phyloP scores from a whole-genome alignment of 108 stramenopile genomes.

The Phaeodactylum tricornutum region DNA sequence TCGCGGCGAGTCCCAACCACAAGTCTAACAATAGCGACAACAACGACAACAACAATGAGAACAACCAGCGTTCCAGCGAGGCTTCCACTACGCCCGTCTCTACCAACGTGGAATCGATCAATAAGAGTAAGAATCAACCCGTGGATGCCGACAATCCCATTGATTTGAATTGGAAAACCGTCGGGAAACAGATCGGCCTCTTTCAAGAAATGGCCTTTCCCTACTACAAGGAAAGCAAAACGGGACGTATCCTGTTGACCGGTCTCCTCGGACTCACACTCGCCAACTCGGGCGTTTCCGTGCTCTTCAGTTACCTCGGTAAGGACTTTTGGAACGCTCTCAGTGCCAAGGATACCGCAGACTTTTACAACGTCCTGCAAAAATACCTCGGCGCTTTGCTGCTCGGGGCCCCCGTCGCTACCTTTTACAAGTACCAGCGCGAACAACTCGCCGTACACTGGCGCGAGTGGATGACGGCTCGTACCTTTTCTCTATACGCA shows the following conservation, averaged over 20 bases:
- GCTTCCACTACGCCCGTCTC: too few species aligned
- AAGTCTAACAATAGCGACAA: too few species aligned
- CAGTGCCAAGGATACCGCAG: constrained; percentile 55
- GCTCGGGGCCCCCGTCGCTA: constrained; percentile 80
- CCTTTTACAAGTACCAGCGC: constrained; percentile 71
- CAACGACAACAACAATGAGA: too few species aligned
- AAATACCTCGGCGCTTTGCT: constrained; percentile 65
- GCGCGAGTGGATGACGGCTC: constrained; percentile 79
- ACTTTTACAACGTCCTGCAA: constrained; percentile 64
- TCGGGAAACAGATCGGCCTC: constrained; percentile 18
- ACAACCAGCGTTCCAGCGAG: too few species aligned
- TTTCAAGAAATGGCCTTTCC: constrained; percentile 84
- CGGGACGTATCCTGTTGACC: constrained; percentile 62
- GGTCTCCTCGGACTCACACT: constrained; percentile 77
- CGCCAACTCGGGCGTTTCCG: constrained; percentile 72
- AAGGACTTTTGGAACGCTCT: constrained; percentile 92
- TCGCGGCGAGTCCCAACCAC: too few species aligned
- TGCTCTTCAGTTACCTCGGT: constrained; percentile 84
- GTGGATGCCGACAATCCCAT: too few species aligned
- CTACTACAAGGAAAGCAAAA: constrained; percentile 72
- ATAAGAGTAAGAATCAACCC: too few species aligned
- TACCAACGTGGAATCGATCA: too few species aligned
- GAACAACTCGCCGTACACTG: constrained; percentile 56
- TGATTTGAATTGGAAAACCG: constrained; percentile 17
- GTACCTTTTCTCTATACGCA: constrained; percentile 53